Evolutionary conservation across 2,329 filamentous ascomycete genomes (phyloP).

Genomic region (Lachnellula subtilissima): DNA sequence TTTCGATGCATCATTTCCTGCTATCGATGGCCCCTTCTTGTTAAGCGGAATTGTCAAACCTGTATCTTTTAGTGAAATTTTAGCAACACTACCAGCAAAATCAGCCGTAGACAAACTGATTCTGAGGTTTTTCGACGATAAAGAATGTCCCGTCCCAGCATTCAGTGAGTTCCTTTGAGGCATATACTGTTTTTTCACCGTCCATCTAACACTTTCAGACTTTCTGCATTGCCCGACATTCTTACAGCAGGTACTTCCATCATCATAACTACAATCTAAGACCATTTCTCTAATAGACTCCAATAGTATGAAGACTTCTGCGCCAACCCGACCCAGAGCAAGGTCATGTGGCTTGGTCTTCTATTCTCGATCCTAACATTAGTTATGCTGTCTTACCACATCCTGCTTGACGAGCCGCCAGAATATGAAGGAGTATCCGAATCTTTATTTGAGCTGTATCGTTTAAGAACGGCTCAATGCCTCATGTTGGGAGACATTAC

Average conservation of each 20-base stretch:
- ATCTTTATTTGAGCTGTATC: conserved; percentile 57
- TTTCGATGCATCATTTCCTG: conserved; percentile 63
- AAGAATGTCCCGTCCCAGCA: conserved; percentile 53
- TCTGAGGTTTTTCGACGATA: conserved; percentile 80
- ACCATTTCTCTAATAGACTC: neutral
- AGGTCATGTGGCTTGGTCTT: conserved; percentile 71
- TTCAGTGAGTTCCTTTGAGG: conserved; percentile 11
- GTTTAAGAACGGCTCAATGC: conserved; percentile 69
- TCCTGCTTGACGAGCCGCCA: conserved; percentile 68
- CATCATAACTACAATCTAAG: neutral
- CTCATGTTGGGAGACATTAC: conserved; percentile 72
- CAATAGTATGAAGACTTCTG: conserved; percentile 45
- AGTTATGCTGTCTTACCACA: conserved; percentile 70
- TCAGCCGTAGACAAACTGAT: conserved; percentile 77
- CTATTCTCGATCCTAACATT: conserved; percentile 73
- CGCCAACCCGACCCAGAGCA: conserved; percentile 64
- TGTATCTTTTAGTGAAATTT: conserved; percentile 69
- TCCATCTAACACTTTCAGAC: conserved; percentile 39
- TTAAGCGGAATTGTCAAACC: conserved; percentile 67
- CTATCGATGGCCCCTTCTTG: conserved; percentile 57
- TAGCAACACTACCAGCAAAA: conserved; percentile 73
- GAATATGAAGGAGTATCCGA: conserved; percentile 60
- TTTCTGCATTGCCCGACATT: conserved; percentile 81
- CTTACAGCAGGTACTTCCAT: conserved; percentile 53
- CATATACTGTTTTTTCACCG: conserved; percentile 15